A percentile compares a stretch with the other conserved stretches of the same genome.
phyloP scores from a whole-genome alignment of 495 filamentous ascomycete species.

The Trichoderma virens region DNA sequence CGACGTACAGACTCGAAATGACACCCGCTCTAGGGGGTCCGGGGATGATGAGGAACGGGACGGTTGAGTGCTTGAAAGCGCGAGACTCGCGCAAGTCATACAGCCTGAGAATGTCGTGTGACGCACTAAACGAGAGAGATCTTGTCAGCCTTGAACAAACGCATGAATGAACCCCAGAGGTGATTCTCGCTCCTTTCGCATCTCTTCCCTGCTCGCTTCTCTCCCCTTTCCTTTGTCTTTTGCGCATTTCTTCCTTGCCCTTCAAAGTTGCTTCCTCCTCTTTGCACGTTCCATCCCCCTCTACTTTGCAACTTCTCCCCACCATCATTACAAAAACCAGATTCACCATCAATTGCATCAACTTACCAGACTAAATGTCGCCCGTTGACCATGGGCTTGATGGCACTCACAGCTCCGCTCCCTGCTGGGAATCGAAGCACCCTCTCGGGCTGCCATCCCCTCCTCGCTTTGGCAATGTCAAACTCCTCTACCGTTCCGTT shows the following conservation, averaged over 20 bases:
- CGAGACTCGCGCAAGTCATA: constrained; percentile 75
- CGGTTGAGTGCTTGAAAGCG: constrained; percentile 62
- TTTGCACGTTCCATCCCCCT: not conserved
- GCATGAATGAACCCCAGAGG: not conserved
- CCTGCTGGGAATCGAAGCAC: constrained; percentile 84
- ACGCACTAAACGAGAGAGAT: constrained; percentile 50
- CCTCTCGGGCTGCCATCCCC: constrained; percentile 56
- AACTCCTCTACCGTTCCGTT: constrained; percentile 96
- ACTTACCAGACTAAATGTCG: constrained; percentile 81
- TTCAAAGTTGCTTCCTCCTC: not conserved
- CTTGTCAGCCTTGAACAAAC: not conserved
- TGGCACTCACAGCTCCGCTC: constrained; percentile 78
- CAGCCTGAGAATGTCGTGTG: constrained; percentile 85
- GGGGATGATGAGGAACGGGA: constrained; percentile 90
- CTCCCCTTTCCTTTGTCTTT: not conserved
- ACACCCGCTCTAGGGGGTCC: constrained; percentile 85
- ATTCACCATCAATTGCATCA: not conserved
- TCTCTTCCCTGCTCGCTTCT: not conserved
- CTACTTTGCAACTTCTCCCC: not conserved
- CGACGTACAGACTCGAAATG: constrained; percentile 73
- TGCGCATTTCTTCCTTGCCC: not conserved
- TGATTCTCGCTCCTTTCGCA: not conserved
- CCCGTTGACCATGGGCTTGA: constrained; percentile 88
- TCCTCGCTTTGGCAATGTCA: constrained; percentile 72
- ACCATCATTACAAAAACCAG: not conserved